These are phyloP conservation scores for Saccharomycopsis javanensis DNA, from an alignment of 805 yeast species.

Conservation along the genomic window DNA sequence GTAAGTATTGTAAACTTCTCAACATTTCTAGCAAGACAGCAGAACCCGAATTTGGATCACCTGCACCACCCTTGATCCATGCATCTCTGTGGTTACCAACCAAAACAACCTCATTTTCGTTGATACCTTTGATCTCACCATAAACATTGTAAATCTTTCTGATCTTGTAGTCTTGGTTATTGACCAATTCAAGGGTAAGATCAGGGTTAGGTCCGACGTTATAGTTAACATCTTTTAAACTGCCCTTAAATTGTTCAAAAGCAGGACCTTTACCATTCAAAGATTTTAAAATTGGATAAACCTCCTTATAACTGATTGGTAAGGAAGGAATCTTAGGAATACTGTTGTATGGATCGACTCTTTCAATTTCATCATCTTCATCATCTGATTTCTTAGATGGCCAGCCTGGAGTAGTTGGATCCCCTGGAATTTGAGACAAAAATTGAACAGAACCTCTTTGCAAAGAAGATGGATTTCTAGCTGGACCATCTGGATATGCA, in stretches of 20 bases:
- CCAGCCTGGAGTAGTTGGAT: slow-evolving; percentile 68
- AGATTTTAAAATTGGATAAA: slow-evolving; percentile 48
- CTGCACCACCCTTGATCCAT: slow-evolving; percentile 73
- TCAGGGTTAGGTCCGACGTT: slow-evolving; percentile 42
- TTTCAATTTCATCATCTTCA: slow-evolving; percentile 32
- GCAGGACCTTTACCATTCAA: slow-evolving; percentile 49
- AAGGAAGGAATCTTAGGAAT: slow-evolving; percentile 63
- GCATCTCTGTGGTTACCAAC: slow-evolving; percentile 76
- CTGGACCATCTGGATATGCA: slow-evolving; percentile 68
- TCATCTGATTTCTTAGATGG: slow-evolving; percentile 32
- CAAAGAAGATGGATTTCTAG: slow-evolving; percentile 65
- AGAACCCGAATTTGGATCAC: slow-evolving; percentile 70
- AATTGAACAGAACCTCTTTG: slow-evolving; percentile 71
- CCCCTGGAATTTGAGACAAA: slow-evolving; percentile 57
- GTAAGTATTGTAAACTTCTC: slow-evolving; percentile 44
- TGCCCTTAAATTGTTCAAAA: slow-evolving; percentile 32
- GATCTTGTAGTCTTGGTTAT: slow-evolving; percentile 51
- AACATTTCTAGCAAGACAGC: slow-evolving; percentile 57
- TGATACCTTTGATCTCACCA: slow-evolving; percentile 48
- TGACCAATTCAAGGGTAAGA: slow-evolving; percentile 42
- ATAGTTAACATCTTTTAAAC: slow-evolving; percentile 36
- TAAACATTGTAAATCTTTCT: slow-evolving; percentile 55
- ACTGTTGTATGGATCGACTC: slow-evolving; percentile 38
- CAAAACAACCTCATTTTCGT: slow-evolving; percentile 44
- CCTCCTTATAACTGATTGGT: slow-evolving; percentile 58